Conservation (phyloP, 495 filamentous ascomycete genomes). For the Cryomyces minteri region DNA sequence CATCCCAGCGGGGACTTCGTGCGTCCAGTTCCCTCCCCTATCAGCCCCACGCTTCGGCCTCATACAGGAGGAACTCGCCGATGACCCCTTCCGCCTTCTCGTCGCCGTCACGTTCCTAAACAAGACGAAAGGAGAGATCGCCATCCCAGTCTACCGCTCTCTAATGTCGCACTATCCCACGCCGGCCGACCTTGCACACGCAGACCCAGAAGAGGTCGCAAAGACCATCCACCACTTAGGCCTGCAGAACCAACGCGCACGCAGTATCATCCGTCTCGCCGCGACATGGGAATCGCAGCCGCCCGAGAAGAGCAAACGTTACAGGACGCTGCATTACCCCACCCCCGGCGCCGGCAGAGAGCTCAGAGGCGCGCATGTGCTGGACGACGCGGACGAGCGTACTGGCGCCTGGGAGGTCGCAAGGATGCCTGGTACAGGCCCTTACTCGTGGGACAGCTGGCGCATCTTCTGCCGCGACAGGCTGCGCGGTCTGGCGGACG, state of each 20-base stretch:
- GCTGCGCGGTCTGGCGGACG: slow-evolving; percentile 39
- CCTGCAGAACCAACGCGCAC: slow-evolving; percentile 44
- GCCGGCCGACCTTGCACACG: slow-evolving; percentile 40
- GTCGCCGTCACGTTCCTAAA: slow-evolving; percentile 46
- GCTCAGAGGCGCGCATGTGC: slow-evolving; percentile 29
- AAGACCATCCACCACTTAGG: slow-evolving; percentile 54
- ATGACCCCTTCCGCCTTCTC: slow-evolving; percentile 32
- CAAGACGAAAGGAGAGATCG: slow-evolving; percentile 52
- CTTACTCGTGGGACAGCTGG: slow-evolving; percentile 84
- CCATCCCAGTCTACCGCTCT: slow-evolving; percentile 54
- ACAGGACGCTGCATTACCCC: slow-evolving; percentile 55
- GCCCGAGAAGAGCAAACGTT: slow-evolving; percentile 39
- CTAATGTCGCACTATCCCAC: slow-evolving; percentile 54
- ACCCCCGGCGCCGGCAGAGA: slow-evolving; percentile 31
- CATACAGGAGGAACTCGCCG: slow-evolving; percentile 62
- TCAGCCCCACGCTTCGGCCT: slow-evolving; percentile 47
- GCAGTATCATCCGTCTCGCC: slow-evolving; percentile 47
- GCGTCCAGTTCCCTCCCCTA: slow-evolving; percentile 54
- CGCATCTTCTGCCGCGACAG: slow-evolving; percentile 82
- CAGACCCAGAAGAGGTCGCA: slow-evolving; percentile 36
- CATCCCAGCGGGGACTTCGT: slow-evolving; percentile 29
- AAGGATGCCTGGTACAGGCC: slow-evolving; percentile 63
- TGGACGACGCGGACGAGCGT: slow-evolving; percentile 15
- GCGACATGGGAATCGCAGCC: slow-evolving; percentile 47
- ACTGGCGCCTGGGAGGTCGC: slow-evolving; percentile 63